These are phyloP conservation scores for Volvariella surrecta DNA, from an alignment of 1,284 basidiomycete genomes.

Conservation along the genomic window DNA sequence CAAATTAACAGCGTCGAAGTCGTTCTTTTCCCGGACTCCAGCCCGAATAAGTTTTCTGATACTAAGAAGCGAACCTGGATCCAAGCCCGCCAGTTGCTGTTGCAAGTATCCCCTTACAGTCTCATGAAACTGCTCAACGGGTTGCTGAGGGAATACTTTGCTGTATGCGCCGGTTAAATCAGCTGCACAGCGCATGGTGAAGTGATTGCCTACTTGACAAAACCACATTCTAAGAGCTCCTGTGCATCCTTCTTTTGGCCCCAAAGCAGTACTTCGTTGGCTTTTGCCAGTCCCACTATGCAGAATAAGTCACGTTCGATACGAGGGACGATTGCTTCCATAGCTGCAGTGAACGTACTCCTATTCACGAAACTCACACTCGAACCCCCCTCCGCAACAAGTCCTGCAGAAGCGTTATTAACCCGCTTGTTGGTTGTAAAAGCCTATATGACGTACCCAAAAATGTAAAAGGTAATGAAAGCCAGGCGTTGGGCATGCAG, in stretches of 20 bases:
- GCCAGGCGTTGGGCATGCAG: constrained; percentile 50
- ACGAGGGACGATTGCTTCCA: not conserved
- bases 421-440: not conserved
- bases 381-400: constrained; percentile 56
- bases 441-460: constrained; percentile 33
- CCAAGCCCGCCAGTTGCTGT: constrained; percentile 46
- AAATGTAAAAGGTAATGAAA: constrained; percentile 60
- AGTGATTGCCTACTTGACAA: constrained; percentile 44
- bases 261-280: constrained; percentile 61
- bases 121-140: constrained; percentile 43
- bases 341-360: constrained; percentile 28
- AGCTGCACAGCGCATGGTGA: constrained; percentile 6
- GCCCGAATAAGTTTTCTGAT: constrained; percentile 47
- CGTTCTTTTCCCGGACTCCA: constrained; percentile 53
- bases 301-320: not conserved
- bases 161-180: constrained; percentile 21
- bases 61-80: constrained; percentile 40
- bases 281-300: constrained; percentile 57
- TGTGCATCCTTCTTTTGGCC: constrained; percentile 57
- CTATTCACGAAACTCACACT: constrained; percentile 61
- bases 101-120: constrained; percentile 39
- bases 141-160: constrained; percentile 49
- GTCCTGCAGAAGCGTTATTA: constrained; percentile 29
- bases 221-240: constrained; percentile 51
- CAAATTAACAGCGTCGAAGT: constrained; percentile 56